Base-by-base conservation (phyloP, 495 filamentous ascomycete species). In the Aspergillus baeticus region DNA sequence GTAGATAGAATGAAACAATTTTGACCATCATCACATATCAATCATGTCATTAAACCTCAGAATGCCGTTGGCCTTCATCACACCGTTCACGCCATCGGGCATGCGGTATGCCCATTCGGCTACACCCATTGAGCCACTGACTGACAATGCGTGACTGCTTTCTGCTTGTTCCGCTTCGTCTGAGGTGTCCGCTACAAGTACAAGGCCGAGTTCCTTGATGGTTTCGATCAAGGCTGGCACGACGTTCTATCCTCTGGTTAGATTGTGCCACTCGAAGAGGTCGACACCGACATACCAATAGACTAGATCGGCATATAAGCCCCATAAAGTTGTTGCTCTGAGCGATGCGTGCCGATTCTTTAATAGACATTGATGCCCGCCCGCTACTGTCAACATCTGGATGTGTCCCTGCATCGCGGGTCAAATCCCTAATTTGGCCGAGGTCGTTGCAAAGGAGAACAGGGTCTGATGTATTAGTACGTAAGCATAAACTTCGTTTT, bases 311-410 rank as follows among this genome's bases (percentile, higher is more conserved):
- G 70, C 92, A 96, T 54, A 98, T 88, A 67, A 98, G 67, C 15
- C 94, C 94, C 94, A 98, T 98, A 55, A 98, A 91, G 65, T 98
- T 98, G 71, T 98, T 98, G 60, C 85, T 89, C 68, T 92, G 89
- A 34, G 95, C 92, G 67, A 94, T 92, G 56, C 92, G 81, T 15
- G 96, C 95, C 18, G 90, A 90, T 66, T 98, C 93, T 73, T 98
- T 98, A 54, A 98, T 87, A 3, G 90, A 96, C 60, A 87, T 87
- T 2, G 85, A 86, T 56, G 81, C 81, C 48, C 82, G 79, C 6
- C 89, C 89, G 62, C 85, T 88, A 58, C 79, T 90, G 51, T 78
- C 66, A 33, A 87, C 67, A 64, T 77, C 66, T 50, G 72, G 64
- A 13, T 71, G 47, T 11, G 71, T 66, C 59, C 70, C 60, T 22